Conservation (phyloP, 768 basidiomycete species). For the Aureoboletus auriporus region DNA sequence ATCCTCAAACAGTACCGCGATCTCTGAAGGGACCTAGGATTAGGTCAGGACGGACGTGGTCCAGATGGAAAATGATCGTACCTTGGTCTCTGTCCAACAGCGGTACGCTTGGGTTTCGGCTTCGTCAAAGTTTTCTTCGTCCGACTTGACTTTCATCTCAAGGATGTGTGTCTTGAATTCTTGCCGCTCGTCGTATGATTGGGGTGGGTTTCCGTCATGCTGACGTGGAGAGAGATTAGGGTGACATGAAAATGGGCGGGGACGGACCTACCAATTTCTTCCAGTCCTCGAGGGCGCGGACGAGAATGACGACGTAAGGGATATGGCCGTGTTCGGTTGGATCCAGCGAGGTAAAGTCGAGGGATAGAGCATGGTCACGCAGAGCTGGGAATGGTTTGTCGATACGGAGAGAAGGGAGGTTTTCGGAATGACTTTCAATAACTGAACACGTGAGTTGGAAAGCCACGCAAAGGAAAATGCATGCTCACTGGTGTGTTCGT, state of each 20-base stretch:
- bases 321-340: constrained; percentile 87
- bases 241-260: background rate
- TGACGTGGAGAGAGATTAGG: constrained; percentile 23
- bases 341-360: constrained; percentile 80
- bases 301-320: constrained; percentile 86
- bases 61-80: constrained; percentile 10
- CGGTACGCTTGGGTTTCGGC: constrained; percentile 86
- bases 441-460: constrained; percentile 41
- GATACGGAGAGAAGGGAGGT: constrained; percentile 70
- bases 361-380: constrained; percentile 60
- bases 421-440: constrained; percentile 85
- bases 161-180: constrained; percentile 69
- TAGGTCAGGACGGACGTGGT: constrained; percentile 2
- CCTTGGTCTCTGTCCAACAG: constrained; percentile 59
- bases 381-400: constrained; percentile 87
- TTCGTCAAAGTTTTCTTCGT: constrained; percentile 98
- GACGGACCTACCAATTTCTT: constrained; percentile 57
- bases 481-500: constrained; percentile 76
- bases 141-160: constrained; percentile 64
- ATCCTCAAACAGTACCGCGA: constrained; percentile 60
- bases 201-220: constrained; percentile 62
- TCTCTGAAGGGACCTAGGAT: constrained; percentile 61
- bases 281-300: constrained; percentile 82
- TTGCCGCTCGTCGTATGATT: constrained; percentile 59
- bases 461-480: background rate